Evolutionary conservation across 352 stramenopile species (phyloP).

Genomic region (Blastocystis sp.): DNA sequence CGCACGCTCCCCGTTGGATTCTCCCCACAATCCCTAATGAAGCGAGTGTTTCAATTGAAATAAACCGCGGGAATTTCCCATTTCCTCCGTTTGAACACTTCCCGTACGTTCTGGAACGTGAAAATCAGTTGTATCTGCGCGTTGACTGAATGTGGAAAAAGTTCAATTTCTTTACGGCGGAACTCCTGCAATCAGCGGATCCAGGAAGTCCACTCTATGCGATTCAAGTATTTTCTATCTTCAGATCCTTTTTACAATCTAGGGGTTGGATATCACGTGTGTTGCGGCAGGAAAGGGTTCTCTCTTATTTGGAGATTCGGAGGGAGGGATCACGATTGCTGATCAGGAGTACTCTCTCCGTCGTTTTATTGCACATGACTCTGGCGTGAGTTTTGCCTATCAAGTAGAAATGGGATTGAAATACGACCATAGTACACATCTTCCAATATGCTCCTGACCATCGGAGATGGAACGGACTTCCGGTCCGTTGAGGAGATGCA

Average conservation of each 20-base stretch:
- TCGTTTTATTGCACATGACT: slow-evolving; percentile 32
- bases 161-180: slow-evolving; percentile 48
- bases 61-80: no score
- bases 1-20: no score
- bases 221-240: slow-evolving; percentile 9
- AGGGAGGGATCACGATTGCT: slow-evolving; percentile 27
- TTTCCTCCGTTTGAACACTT: no score
- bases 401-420: not conserved
- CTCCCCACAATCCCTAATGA: no score
- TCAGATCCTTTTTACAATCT: not conserved
- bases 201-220: slow-evolving; percentile 29
- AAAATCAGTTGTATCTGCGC: not conserved
- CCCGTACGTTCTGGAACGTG: no score
- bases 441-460: slow-evolving; percentile 34
- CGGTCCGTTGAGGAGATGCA: not conserved
- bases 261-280: slow-evolving; percentile 45
- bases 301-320: slow-evolving; percentile 36
- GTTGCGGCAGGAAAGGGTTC: slow-evolving; percentile 7
- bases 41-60: no score
- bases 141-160: slow-evolving; percentile 56
- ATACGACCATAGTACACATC: slow-evolving; percentile 13
- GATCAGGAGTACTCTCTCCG: slow-evolving; percentile 34
- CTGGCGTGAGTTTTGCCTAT: slow-evolving; percentile 20
- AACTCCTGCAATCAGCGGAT: slow-evolving; percentile 49
- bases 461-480: slow-evolving; percentile 21